Evolutionary conservation across 305 asterid species (phyloP).

Genomic region (Caryopteris hybrid): DNA sequence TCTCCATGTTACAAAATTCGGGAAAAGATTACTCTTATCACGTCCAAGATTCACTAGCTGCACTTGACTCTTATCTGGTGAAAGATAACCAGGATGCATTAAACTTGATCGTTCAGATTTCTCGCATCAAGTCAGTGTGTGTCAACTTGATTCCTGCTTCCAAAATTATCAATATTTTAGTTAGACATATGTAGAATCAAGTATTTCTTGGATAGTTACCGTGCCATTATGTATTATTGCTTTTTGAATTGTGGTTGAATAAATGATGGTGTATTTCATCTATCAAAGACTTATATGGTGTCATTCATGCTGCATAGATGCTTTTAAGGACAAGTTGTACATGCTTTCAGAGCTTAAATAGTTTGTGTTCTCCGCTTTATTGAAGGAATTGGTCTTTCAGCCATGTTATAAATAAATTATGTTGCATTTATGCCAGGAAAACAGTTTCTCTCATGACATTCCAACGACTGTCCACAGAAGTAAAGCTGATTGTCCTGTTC

Average conservation of each 20-base stretch:
- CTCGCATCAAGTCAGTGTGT: background rate
- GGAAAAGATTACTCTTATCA: background rate
- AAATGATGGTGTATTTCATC: background rate
- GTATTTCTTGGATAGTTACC: background rate
- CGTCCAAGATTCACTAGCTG: background rate
- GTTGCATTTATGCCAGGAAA: constrained; percentile 55
- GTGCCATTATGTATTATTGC: background rate
- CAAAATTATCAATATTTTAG: background rate
- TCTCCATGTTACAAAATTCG: background rate
- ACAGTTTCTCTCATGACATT: constrained; percentile 80
- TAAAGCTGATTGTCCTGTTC: constrained; percentile 98
- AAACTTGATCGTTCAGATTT: constrained; percentile 5
- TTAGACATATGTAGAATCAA: background rate
- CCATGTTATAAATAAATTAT: background rate
- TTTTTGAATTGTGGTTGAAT: constrained; percentile 1
- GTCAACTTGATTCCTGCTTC: background rate
- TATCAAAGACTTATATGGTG: background rate
- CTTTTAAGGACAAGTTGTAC: background rate
- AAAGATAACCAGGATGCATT: background rate
- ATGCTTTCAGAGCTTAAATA: constrained; percentile 8
- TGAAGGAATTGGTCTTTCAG: constrained; percentile 9
- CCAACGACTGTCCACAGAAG: constrained; percentile 96
- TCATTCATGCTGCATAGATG: background rate
- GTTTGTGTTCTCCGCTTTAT: constrained; percentile 10
- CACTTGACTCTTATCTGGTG: background rate